Evolutionary conservation across 176 grass and related monocot genomes (phyloP).

Genomic region (Leersia perrieri): DNA sequence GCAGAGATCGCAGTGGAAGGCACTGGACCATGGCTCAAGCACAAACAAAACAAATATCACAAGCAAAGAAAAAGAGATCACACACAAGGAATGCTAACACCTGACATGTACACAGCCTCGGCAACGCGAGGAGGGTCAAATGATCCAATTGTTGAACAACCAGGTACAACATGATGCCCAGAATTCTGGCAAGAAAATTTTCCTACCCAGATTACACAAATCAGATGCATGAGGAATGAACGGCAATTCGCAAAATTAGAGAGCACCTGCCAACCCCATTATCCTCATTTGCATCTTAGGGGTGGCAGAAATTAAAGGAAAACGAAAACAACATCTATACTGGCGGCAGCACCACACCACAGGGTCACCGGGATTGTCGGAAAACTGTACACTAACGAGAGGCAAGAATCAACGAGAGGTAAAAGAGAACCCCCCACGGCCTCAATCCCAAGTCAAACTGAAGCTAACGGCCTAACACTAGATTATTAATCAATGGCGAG

Average conservation of each 20-base stretch:
- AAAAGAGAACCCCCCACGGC: constrained; percentile 39
- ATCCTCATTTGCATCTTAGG: constrained; percentile 43
- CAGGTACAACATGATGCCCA: constrained; percentile 38
- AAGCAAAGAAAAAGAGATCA: neutral
- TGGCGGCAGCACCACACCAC: constrained; percentile 26
- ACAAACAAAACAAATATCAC: no score
- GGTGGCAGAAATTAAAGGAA: constrained; percentile 42
- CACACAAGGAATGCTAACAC: neutral
- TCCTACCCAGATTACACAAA: constrained; percentile 40
- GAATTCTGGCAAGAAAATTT: constrained; percentile 37
- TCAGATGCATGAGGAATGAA: constrained; percentile 62
- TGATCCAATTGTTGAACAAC: constrained; percentile 13
- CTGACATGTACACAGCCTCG: constrained; percentile 13
- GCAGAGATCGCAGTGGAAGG: no score
- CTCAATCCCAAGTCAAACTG: constrained; percentile 40
- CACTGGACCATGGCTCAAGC: no score
- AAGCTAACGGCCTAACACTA: constrained; percentile 52
- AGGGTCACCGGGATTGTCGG: constrained; percentile 27
- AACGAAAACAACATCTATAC: constrained; percentile 48
- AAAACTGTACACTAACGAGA: constrained; percentile 63
- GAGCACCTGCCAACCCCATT: constrained; percentile 40
- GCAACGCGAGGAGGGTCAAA: neutral
- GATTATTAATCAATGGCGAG: constrained; percentile 43
- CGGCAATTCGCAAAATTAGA: constrained; percentile 49
- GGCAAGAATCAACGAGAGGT: constrained; percentile 33